Evolutionary conservation across 495 filamentous ascomycete species (phyloP), one percentile per base, ranked within the genome.

Genomic region (Aspergillus heteromorphus): DNA sequence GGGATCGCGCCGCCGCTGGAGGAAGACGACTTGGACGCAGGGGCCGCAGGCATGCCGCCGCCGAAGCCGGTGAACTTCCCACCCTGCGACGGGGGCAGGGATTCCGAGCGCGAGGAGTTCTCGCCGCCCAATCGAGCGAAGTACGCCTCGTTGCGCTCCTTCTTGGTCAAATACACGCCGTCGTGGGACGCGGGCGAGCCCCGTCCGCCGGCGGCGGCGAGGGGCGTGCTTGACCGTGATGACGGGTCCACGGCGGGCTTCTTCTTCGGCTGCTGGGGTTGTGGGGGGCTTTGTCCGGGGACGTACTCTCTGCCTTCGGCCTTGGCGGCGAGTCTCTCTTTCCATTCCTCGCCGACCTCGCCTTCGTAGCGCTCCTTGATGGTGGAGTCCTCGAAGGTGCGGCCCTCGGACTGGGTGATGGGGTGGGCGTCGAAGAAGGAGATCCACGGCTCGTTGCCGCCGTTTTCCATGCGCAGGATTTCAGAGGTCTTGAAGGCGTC

Each of bases 31-130:
- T 49, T 25, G 50, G 51, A 25, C 56, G 78, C 62, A 5, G 63
- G 40, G 45, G 78, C 61, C 2, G 64, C 48, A 41, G 71, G 65
- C 27, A 87, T 74, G 14, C 80, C 85, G 62, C 86, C 90, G 1
- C 93, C 93, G 72, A 98, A 98, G 0, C 93, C 93, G 7, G 74
- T 77, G 64, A 88, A 97, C 71, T 96, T 96, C 1, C 93, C 93
- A 40, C 93, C 93, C 68, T 96, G 91, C 40, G 78, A 87, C 1
- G 93, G 93, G 21, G 89, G 85, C 45, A 97, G 54, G 53, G 83
- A 77, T 3, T 82, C 88, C 5, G 85, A 76, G 40, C 93, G 79
- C n/a, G 70, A 67, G 4, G 88, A 86, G 71, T 98, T 98, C 50
- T 87, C 85, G 47, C 72, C 73, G 3, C 92, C 92, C 66, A 96